Evolutionary conservation across 225 moss, liverwort and hornwort species (phyloP).

Genomic region (Bryum argenteum): DNA sequence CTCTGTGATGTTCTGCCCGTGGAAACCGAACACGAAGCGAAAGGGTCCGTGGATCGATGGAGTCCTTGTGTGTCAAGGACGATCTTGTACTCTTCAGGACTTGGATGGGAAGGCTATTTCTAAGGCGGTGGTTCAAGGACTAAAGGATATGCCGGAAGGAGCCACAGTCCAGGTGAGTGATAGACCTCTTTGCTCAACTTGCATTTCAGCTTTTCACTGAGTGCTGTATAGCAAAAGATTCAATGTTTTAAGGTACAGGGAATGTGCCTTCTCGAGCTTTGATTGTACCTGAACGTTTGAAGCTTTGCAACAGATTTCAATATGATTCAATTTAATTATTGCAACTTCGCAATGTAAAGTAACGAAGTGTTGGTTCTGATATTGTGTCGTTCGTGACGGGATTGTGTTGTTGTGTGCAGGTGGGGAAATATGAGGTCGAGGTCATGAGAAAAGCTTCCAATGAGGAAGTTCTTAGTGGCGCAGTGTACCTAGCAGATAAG

Average conservation of each 20-base stretch:
- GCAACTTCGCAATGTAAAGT: conserved; percentile 4
- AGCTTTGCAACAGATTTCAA: neutral
- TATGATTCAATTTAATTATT: neutral
- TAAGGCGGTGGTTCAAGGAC: conserved; percentile 59
- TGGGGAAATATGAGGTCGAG: conserved; percentile 85
- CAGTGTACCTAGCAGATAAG: conserved; percentile 47
- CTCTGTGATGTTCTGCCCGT: conserved; percentile 74
- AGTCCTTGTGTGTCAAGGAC: conserved; percentile 65
- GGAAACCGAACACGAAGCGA: conserved; percentile 76
- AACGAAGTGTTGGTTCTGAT: neutral
- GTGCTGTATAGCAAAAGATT: neutral
- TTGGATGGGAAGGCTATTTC: conserved; percentile 63
- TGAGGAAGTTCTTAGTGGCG: conserved; percentile 67
- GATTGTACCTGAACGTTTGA: neutral
- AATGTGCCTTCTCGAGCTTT: conserved; percentile 18
- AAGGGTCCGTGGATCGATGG: conserved; percentile 97
- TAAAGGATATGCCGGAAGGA: conserved; percentile 70
- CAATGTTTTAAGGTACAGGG: conserved; percentile 12
- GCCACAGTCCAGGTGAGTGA: conserved; percentile 57
- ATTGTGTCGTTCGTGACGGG: conserved; percentile 16
- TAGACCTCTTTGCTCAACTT: conserved; percentile 12
- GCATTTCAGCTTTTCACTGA: neutral
- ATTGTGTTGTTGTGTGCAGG: conserved; percentile 45
- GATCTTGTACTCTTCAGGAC: conserved; percentile 73
- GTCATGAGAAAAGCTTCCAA: conserved; percentile 61